Conservation (phyloP, 805 yeast genomes). For the Suhomyces sp. region DNA sequence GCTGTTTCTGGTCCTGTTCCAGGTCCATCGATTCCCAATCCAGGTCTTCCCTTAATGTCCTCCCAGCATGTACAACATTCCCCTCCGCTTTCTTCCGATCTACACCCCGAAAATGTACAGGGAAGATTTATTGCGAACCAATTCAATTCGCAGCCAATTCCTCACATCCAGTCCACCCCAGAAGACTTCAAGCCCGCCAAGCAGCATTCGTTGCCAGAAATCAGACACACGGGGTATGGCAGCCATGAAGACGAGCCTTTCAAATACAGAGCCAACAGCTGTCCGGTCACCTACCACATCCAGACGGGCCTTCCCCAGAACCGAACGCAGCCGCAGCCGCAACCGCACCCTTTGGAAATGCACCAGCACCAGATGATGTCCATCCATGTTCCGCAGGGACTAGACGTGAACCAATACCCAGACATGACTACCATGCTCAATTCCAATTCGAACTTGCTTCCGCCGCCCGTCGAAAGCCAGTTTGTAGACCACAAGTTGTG, state of each 20-base stretch:
- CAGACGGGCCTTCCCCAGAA: not conserved
- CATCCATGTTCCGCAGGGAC: slow-evolving; percentile 12
- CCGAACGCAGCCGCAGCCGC: not conserved
- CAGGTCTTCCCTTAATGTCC: not conserved
- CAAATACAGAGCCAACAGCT: slow-evolving; percentile 4
- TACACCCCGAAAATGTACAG: not conserved
- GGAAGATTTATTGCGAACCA: not conserved
- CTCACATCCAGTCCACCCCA: not conserved
- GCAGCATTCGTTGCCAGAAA: not conserved
- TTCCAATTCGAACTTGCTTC: slow-evolving; percentile 27
- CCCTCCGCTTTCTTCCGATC: not conserved
- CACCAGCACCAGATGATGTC: slow-evolving; percentile 1
- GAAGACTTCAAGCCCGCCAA: not conserved
- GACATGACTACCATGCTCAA: slow-evolving; percentile 40
- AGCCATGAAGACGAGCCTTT: not conserved
- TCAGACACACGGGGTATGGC: not conserved
- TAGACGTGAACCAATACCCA: slow-evolving; percentile 26
- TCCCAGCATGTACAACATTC: not conserved
- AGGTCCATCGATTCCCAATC: not conserved
- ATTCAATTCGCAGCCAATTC: slow-evolving; percentile 1
- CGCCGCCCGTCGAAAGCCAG: slow-evolving; percentile 36
- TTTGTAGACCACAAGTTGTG: slow-evolving; percentile 45
- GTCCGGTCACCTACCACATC: slow-evolving; percentile 3
- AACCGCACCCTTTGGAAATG: not conserved
- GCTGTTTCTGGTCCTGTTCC: not conserved